These are phyloP conservation scores for Neurospora sp. DNA, from an alignment of 495 filamentous ascomycete species.

Conservation along the genomic window DNA sequence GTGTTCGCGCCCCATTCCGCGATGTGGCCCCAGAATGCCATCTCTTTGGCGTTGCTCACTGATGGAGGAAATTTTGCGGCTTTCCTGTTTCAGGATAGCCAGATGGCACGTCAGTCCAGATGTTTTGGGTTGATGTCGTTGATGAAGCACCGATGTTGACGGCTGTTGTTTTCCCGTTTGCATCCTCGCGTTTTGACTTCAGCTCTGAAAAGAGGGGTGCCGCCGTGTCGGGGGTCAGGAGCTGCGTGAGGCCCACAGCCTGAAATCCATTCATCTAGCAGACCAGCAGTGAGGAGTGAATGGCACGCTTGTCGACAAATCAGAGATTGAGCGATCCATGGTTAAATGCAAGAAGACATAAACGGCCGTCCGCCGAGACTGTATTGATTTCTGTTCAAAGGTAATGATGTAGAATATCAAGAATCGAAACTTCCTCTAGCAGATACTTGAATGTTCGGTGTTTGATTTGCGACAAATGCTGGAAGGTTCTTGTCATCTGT, in stretches of 20 bases:
- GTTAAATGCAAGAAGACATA: not conserved
- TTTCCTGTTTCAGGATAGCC: no score
- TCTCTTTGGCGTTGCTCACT: no score
- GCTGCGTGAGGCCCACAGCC: not conserved
- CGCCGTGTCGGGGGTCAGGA: not conserved
- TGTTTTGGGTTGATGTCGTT: not conserved
- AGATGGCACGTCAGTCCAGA: not conserved
- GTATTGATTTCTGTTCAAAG: not conserved
- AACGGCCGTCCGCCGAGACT: not conserved
- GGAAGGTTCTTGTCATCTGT: rapidly evolving
- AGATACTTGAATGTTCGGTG: rapidly evolving
- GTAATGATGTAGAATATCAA: not conserved
- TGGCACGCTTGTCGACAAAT: not conserved
- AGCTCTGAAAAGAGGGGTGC: not conserved
- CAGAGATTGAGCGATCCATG: not conserved
- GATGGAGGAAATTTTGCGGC: no score
- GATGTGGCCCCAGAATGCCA: not conserved
- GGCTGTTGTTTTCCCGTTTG: not conserved
- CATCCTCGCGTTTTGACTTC: not conserved
- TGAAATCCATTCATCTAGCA: no score
- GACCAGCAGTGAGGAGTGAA: not conserved
- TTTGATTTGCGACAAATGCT: not conserved
- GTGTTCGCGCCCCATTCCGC: not conserved
- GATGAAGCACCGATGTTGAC: not conserved
- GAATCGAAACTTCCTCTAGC: not conserved